Evolutionary conservation across 1,284 basidiomycete genomes (phyloP).

Genomic region (Puccinia hordei): DNA sequence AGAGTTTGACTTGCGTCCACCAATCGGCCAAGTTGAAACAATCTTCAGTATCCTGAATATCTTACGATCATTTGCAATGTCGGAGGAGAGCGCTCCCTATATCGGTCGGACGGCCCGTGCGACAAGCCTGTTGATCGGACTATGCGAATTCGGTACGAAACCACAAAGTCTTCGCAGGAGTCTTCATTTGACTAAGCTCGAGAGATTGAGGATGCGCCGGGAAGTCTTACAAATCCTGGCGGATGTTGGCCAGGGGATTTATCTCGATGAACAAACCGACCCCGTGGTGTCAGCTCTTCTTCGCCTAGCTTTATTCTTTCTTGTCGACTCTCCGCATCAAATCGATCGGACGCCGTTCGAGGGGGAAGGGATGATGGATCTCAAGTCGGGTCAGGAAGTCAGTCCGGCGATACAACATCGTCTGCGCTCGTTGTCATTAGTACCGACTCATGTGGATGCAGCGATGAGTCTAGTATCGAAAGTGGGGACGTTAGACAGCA

Average conservation of each 20-base stretch:
- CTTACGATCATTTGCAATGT: slow-evolving; percentile 50
- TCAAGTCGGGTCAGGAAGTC: slow-evolving; percentile 7
- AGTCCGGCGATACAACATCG: slow-evolving; percentile 3
- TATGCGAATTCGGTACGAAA: slow-evolving; percentile 27
- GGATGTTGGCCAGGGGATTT: slow-evolving; percentile 67
- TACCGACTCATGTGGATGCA: slow-evolving; percentile 47
- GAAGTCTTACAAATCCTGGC: slow-evolving; percentile 75
- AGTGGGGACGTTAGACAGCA: slow-evolving; percentile 22
- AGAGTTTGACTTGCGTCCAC: slow-evolving; percentile 29
- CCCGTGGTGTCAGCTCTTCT: slow-evolving; percentile 3
- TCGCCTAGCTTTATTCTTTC: slow-evolving; percentile 38
- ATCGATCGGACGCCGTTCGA: slow-evolving; percentile 41
- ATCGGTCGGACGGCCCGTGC: slow-evolving; percentile 23
- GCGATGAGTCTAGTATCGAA: slow-evolving; percentile 33
- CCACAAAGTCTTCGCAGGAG: slow-evolving; percentile 8
- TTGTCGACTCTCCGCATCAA: slow-evolving; percentile 31
- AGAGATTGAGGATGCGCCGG: slow-evolving; percentile 71
- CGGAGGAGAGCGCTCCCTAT: slow-evolving; percentile 26
- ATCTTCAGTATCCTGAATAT: slow-evolving; percentile 50
- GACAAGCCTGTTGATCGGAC: slow-evolving; percentile 21
- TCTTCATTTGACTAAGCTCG: slow-evolving; percentile 55
- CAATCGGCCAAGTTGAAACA: slow-evolving; percentile 39
- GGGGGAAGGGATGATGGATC: not conserved
- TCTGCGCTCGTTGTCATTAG: slow-evolving; percentile 23
- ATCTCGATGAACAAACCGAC: slow-evolving; percentile 59